Percentiles rank a stretch among this genome's conserved stretches.
Evolutionary conservation across 2,329 filamentous ascomycete genomes (phyloP).

Genomic region (Lachnellula hyalina): DNA sequence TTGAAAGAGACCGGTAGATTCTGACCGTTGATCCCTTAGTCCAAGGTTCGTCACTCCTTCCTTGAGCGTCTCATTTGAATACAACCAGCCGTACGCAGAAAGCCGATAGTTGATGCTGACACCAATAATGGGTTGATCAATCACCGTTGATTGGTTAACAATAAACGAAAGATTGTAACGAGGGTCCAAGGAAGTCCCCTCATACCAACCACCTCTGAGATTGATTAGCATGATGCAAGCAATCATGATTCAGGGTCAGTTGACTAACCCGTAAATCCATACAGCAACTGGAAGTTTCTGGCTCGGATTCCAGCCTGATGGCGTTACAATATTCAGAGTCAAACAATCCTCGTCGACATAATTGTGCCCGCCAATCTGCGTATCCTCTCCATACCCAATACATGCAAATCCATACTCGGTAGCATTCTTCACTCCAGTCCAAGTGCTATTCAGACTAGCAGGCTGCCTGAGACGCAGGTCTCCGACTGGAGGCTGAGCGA

Average conservation of each 20-base stretch:
- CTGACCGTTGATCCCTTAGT: conserved; percentile 34
- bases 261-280: conserved; percentile 46
- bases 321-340: conserved; percentile 32
- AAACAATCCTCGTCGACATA: conserved; percentile 42
- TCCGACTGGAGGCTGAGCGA: conserved; percentile 3
- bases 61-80: conserved; percentile 32
- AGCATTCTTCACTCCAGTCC: conserved; percentile 1
- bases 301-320: not conserved
- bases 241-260: not conserved
- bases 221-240: conserved; percentile 13
- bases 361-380: not conserved
- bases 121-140: conserved; percentile 39
- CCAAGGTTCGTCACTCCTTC: conserved; percentile 41
- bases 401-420: conserved; percentile 5
- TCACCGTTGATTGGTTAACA: conserved; percentile 39
- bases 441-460: conserved; percentile 1
- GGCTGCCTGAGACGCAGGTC: conserved; percentile 5
- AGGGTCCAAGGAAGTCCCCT: conserved; percentile 31
- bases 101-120: conserved; percentile 42
- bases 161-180: conserved; percentile 54
- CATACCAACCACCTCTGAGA: not conserved
- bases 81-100: conserved; percentile 41
- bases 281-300: conserved; percentile 44
- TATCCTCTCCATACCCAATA: conserved; percentile 3
- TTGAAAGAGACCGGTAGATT: not conserved